phyloP scores from a whole-genome alignment of 768 basidiomycete genomes.

The Sarcomyxa edulis region DNA sequence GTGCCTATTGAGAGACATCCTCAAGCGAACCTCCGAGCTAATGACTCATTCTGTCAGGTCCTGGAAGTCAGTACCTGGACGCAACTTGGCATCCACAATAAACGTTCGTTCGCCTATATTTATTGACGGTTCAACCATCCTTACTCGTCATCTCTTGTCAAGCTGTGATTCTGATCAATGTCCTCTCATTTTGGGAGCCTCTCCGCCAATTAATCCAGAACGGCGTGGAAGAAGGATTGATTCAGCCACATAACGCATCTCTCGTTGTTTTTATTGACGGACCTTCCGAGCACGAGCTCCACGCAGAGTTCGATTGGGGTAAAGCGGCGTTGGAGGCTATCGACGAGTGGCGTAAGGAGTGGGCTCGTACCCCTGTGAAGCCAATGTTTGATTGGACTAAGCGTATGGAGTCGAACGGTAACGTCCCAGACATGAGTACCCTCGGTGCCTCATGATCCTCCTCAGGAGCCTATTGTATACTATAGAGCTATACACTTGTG shows the following conservation, averaged over 20 bases:
- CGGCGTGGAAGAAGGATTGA: constrained; percentile 70
- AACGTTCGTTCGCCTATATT: constrained; percentile 43
- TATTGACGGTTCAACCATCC: too few species aligned
- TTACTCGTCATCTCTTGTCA: not conserved
- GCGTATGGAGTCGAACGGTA: too few species aligned
- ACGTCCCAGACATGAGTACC: too few species aligned
- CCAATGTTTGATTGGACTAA: constrained; percentile 48
- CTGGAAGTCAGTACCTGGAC: constrained; percentile 95
- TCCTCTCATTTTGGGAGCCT: constrained; percentile 77
- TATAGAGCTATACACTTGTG: too few species aligned
- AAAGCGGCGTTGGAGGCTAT: constrained; percentile 59
- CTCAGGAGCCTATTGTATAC: too few species aligned
- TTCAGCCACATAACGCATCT: constrained; percentile 51
- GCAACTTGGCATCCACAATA: constrained; percentile 81
- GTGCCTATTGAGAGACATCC: constrained; percentile 8
- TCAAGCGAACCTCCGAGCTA: too few species aligned
- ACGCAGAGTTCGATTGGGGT: constrained; percentile 76
- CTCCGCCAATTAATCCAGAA: constrained; percentile 70
- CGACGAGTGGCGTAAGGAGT: constrained; percentile 61
- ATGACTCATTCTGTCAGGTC: constrained; percentile 35
- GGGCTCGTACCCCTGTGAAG: constrained; percentile 32
- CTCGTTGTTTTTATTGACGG: constrained; percentile 77
- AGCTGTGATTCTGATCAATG: constrained; percentile 88
- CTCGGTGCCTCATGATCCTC: too few species aligned
- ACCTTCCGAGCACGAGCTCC: constrained; percentile 44